phyloP scores from a whole-genome alignment of 768 basidiomycete genomes.

The Naganishia kalamii region DNA sequence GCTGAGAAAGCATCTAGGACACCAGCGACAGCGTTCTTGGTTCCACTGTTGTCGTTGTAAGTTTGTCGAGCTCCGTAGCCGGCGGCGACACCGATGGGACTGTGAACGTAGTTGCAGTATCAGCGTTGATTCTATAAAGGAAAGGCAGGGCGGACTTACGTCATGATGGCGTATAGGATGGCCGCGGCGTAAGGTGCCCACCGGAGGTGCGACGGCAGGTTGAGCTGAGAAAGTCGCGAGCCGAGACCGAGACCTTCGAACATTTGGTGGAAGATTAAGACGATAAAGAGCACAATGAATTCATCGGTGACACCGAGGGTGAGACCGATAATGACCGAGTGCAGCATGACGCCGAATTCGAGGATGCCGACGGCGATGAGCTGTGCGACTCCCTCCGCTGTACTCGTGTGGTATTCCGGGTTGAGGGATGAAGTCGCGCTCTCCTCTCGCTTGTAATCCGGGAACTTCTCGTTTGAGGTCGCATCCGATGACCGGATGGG shows the following conservation, averaged over 20 bases:
- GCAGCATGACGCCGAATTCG: constrained; percentile 86
- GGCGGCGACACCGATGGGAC: constrained; percentile 78
- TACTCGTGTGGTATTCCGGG: constrained; percentile 10
- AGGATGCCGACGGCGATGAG: constrained; percentile 81
- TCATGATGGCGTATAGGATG: constrained; percentile 39
- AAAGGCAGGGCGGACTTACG: constrained; percentile 40
- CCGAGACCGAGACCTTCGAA: constrained; percentile 94
- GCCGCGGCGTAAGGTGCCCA: constrained; percentile 40
- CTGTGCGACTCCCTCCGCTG: constrained; percentile 54
- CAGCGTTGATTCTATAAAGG: constrained; percentile 53
- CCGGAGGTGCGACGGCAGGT: constrained; percentile 39
- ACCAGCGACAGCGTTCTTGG: constrained; percentile 74
- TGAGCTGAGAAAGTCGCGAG: constrained; percentile 73
- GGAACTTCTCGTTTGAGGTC: neutral
- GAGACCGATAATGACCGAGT: constrained; percentile 79
- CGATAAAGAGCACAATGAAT: constrained; percentile 82
- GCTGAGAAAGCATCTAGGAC: constrained; percentile 75
- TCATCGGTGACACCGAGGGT: constrained; percentile 79
- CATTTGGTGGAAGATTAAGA: constrained; percentile 79
- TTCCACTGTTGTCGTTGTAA: constrained; percentile 74
- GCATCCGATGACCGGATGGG: constrained; percentile 51
- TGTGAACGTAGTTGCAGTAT: constrained; percentile 65
- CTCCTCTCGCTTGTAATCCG: neutral
- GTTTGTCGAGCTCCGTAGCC: constrained; percentile 57
- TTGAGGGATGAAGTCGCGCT: neutral